Conservation (phyloP, 2,329 filamentous ascomycete species). For the Monosporascus cannonballus region DNA sequence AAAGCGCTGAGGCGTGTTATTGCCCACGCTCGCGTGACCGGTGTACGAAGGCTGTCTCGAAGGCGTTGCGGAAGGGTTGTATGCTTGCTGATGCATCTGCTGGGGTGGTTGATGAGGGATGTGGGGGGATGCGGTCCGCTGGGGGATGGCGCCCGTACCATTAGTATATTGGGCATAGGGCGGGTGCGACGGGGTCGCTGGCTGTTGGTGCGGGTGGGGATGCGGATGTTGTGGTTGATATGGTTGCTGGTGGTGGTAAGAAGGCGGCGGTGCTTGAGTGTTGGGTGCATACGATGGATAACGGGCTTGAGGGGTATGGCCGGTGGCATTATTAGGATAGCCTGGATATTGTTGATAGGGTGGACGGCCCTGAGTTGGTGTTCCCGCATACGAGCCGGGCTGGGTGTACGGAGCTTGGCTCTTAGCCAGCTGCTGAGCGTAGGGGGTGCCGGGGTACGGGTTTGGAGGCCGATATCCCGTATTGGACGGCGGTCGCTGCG, state of each 20-base stretch:
- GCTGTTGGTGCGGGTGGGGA: constrained; percentile 8
- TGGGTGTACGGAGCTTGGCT: constrained; percentile 47
- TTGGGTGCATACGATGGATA: constrained; percentile 21
- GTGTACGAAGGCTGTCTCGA: constrained; percentile 21
- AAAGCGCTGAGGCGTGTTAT: constrained; percentile 18
- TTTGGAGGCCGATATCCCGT: constrained; percentile 46
- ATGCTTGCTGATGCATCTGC: constrained; percentile 21
- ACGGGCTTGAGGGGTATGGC: constrained; percentile 31
- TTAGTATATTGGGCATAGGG: constrained; percentile 24
- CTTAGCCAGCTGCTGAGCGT: constrained; percentile 46
- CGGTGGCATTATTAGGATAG: constrained; percentile 35
- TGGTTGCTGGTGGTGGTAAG: constrained; percentile 17
- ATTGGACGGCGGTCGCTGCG: constrained; percentile 28
- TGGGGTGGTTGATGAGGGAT: constrained; percentile 22
- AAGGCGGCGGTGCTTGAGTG: constrained; percentile 14
- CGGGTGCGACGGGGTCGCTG: constrained; percentile 20
- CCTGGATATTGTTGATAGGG: constrained; percentile 31
- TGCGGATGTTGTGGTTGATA: constrained; percentile 20
- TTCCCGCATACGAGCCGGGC: constrained; percentile 39
- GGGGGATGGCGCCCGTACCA: constrained; percentile 18
- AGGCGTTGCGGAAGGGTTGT: constrained; percentile 20
- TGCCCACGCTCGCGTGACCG: constrained; percentile 19
- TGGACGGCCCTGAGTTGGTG: constrained; percentile 36
- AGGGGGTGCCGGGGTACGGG: constrained; percentile 35
- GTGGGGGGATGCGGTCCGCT: constrained; percentile 25